A percentile compares a stretch with the other conserved stretches of the same genome.
These are phyloP conservation scores for Chaetomiaceae sp. DNA, from an alignment of 2,329 filamentous ascomycete genomes.

Conservation along the genomic window DNA sequence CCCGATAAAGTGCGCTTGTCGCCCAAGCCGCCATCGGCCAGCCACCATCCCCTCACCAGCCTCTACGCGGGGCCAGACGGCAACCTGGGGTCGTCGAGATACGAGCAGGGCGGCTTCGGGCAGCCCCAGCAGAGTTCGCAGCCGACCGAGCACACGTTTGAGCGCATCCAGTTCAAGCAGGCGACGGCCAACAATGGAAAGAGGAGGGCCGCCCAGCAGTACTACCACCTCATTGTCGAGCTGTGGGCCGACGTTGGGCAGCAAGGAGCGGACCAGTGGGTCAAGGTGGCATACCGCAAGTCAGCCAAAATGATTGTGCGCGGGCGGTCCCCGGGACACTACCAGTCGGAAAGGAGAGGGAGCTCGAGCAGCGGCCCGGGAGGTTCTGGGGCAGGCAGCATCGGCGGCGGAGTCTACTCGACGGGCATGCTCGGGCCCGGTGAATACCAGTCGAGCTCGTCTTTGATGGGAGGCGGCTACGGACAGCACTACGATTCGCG, in stretches of 20 bases:
- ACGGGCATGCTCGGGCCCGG: slow-evolving; percentile 32
- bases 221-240: slow-evolving; percentile 86
- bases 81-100: slow-evolving; percentile 35
- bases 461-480: slow-evolving; percentile 39
- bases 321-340: slow-evolving; percentile 76
- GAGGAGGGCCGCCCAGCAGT: slow-evolving; percentile 82
- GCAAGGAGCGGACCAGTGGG: slow-evolving; percentile 50
- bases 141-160: slow-evolving; percentile 62
- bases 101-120: slow-evolving; percentile 41
- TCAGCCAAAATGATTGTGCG: slow-evolving; percentile 85
- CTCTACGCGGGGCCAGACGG: slow-evolving; percentile 41
- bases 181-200: slow-evolving; percentile 94
- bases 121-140: slow-evolving; percentile 36
- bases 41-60: slow-evolving; percentile 37
- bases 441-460: slow-evolving; percentile 31
- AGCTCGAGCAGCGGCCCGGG: slow-evolving; percentile 65
- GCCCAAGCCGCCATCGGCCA: slow-evolving; percentile 57
- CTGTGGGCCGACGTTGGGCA: slow-evolving; percentile 66
- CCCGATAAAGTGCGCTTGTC: slow-evolving; percentile 65
- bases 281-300: slow-evolving; percentile 67
- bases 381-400: slow-evolving; percentile 60
- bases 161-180: slow-evolving; percentile 91
- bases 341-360: slow-evolving; percentile 65
- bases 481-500: slow-evolving; percentile 38
- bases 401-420: slow-evolving; percentile 41